Evolutionary conservation across 2,329 filamentous ascomycete genomes (phyloP).

Genomic region (Kalaharituber pfeilii): DNA sequence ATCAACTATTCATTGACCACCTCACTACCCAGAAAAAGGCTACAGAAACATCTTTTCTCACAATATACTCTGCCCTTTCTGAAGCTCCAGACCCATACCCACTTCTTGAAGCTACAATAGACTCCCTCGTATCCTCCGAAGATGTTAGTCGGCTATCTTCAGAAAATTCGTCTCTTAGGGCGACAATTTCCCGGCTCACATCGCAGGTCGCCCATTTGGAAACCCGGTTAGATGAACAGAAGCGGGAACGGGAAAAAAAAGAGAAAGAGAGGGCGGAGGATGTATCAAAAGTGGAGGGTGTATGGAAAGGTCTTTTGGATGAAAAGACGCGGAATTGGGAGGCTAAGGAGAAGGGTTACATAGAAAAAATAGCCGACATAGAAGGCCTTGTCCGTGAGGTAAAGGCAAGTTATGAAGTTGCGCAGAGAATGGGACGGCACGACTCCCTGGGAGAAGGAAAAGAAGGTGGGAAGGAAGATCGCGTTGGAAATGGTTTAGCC

Average conservation of each 20-base stretch:
- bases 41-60: constrained; percentile 80
- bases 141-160: constrained; percentile 77
- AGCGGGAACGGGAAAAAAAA: constrained; percentile 27
- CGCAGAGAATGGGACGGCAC: constrained; percentile 55
- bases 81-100: constrained; percentile 96
- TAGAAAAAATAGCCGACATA: constrained; percentile 89
- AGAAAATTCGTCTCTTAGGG: constrained; percentile 77
- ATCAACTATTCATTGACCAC: constrained; percentile 93
- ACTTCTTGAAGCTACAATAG: constrained; percentile 85
- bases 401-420: constrained; percentile 94
- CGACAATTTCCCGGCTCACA: constrained; percentile 40
- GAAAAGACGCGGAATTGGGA: constrained; percentile 97
- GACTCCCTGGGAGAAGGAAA: constrained; percentile 6
- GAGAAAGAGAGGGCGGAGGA: constrained; percentile 55
- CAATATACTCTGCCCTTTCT: constrained; percentile 79
- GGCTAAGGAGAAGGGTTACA: constrained; percentile 73
- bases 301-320: constrained; percentile 76
- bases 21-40: constrained; percentile 91
- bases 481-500: constrained; percentile 50
- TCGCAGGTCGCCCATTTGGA: constrained; percentile 21
- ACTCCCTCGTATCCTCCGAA: constrained; percentile 79
- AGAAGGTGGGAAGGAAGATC: constrained; percentile 39
- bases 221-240: constrained; percentile 24
- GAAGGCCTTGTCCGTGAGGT: constrained; percentile 83
- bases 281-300: constrained; percentile 73